Evolutionary conservation across 176 grass and related monocot species (phyloP).

Genomic region (Pharus latifolius): DNA sequence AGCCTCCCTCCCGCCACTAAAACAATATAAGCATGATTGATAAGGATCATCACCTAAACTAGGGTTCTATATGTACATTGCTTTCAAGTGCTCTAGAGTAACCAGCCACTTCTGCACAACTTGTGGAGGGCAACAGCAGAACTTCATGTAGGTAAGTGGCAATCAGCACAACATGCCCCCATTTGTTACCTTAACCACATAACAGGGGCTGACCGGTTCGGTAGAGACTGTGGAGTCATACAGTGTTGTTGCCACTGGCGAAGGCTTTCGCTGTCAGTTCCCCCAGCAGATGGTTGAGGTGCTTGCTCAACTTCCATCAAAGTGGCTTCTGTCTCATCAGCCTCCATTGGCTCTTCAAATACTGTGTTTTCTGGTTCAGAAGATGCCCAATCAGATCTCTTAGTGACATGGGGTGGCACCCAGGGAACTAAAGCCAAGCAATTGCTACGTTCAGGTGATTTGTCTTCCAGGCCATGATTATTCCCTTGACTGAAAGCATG

Average conservation of each 20-base stretch:
- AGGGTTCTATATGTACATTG: slow-evolving; percentile 10
- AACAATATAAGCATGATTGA: neutral
- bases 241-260: slow-evolving; percentile 56
- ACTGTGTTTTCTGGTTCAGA: neutral
- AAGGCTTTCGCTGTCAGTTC: slow-evolving; percentile 13
- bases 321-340: slow-evolving; percentile 35
- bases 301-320: slow-evolving; percentile 66
- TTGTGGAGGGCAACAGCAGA: slow-evolving; percentile 3
- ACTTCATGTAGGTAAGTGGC: neutral
- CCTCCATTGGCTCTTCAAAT: slow-evolving; percentile 43
- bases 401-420: slow-evolving; percentile 24
- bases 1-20: neutral
- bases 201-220: slow-evolving; percentile 37
- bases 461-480: slow-evolving; percentile 34
- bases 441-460: slow-evolving; percentile 41
- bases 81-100: neutral
- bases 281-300: neutral
- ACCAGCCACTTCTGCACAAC: neutral
- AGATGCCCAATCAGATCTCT: slow-evolving; percentile 5
- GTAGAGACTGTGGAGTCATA: slow-evolving; percentile 27
- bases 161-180: neutral
- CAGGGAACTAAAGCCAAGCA: slow-evolving; percentile 71
- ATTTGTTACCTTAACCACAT: slow-evolving; percentile 57
- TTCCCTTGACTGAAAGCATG: slow-evolving; percentile 36
- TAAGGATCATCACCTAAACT: slow-evolving; percentile 8